phyloP scores from a whole-genome alignment of 306 rosid genomes.

The Rosa multiflora region DNA sequence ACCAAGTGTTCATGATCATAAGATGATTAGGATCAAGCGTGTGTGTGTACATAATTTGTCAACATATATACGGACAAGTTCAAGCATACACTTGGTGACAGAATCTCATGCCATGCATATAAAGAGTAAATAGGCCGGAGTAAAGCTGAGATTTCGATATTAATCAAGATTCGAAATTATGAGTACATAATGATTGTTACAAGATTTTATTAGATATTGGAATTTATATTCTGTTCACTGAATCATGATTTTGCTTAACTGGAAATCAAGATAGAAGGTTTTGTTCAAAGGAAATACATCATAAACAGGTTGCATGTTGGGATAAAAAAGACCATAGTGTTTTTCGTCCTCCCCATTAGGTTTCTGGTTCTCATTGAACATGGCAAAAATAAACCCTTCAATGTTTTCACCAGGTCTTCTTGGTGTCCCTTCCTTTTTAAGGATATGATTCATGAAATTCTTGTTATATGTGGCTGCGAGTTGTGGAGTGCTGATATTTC shows the following conservation, averaged over 20 bases:
- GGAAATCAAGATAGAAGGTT: not conserved
- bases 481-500: not conserved
- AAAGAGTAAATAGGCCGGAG: too few species aligned
- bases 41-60: too few species aligned
- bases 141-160: too few species aligned
- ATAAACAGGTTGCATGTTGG: constrained; percentile 33
- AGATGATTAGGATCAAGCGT: too few species aligned
- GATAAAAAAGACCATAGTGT: constrained; percentile 35
- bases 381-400: constrained; percentile 38
- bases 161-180: too few species aligned
- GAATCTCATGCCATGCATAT: too few species aligned
- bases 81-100: too few species aligned
- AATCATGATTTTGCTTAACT: not conserved
- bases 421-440: constrained; percentile 31
- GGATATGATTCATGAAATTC: constrained; percentile 19
- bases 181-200: too few species aligned
- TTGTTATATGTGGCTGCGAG: constrained; percentile 29
- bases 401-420: constrained; percentile 23
- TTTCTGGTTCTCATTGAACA: constrained; percentile 40
- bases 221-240: too few species aligned
- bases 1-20: too few species aligned
- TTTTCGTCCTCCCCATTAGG: constrained; percentile 21
- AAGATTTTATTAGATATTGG: too few species aligned
- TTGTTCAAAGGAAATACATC: constrained; percentile 18
- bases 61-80: too few species aligned